A percentile compares a stretch with the other conserved stretches of the same genome.
Conservation (phyloP, 441 rosid genomes). For the Populus hybrid region DNA sequence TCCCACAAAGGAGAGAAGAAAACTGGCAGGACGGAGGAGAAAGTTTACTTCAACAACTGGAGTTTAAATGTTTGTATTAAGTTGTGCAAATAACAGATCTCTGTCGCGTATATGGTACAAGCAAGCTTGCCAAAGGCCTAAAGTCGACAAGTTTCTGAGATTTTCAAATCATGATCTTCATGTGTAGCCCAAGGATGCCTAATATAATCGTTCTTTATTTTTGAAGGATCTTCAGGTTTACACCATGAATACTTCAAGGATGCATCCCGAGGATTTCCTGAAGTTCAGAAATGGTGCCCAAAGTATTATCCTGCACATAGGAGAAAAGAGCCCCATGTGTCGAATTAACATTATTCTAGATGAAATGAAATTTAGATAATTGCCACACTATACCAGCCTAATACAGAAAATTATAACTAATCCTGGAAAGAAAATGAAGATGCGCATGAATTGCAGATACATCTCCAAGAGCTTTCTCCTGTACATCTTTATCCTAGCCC, state of each 20-base stretch:
- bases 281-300: slow-evolving; percentile 89
- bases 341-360: background rate
- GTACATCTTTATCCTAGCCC: slow-evolving; percentile 85
- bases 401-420: slow-evolving; percentile 22
- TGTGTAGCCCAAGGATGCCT: slow-evolving; percentile 73
- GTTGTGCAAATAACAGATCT: background rate
- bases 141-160: no score
- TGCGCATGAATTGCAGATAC: slow-evolving; percentile 85
- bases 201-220: slow-evolving; percentile 43
- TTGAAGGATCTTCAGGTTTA: slow-evolving; percentile 57
- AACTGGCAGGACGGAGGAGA: background rate
- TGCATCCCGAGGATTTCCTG: slow-evolving; percentile 85
- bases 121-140: background rate
- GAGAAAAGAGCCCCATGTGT: background rate
- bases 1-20: background rate
- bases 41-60: background rate
- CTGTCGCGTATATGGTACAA: background rate
- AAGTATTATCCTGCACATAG: slow-evolving; percentile 40
- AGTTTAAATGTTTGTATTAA: background rate
- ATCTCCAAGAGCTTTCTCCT: slow-evolving; percentile 73
- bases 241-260: slow-evolving; percentile 78
- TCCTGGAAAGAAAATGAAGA: slow-evolving; percentile 91
- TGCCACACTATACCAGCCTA: no score
- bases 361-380: no score
- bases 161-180: slow-evolving; percentile 54